These are phyloP conservation scores for Daldinia grandis DNA, from an alignment of 495 filamentous ascomycete species.

Conservation along the genomic window DNA sequence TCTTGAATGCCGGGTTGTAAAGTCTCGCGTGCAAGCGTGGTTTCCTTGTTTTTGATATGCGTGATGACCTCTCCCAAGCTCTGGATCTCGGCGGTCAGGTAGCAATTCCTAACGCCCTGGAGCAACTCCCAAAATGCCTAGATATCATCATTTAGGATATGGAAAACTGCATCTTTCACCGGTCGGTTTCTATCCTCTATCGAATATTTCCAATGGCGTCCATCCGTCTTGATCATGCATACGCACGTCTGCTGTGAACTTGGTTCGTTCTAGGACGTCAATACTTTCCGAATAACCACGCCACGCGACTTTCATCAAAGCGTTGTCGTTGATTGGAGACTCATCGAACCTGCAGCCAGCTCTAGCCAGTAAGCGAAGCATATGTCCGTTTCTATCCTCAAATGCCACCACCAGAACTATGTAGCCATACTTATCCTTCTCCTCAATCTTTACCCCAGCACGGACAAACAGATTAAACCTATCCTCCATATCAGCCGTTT, in stretches of 20 bases:
- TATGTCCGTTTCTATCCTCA: neutral
- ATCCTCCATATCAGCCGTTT: neutral
- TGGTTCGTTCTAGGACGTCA: neutral
- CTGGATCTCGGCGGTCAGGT: constrained; percentile 24
- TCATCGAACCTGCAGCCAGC: constrained; percentile 23
- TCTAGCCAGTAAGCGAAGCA: constrained; percentile 14
- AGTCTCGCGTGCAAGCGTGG: constrained; percentile 3
- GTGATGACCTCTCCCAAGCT: constrained; percentile 10
- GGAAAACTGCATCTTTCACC: neutral
- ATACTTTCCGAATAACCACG: neutral
- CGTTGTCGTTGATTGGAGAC: neutral
- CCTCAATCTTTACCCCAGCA: neutral
- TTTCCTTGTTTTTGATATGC: constrained; percentile 11
- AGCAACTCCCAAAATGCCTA: constrained; percentile 16
- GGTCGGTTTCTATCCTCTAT: constrained; percentile 11
- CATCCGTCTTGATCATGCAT: neutral
- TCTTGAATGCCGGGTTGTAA: constrained; percentile 23
- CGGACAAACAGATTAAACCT: constrained; percentile 15
- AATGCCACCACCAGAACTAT: neutral
- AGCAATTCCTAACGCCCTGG: constrained; percentile 12
- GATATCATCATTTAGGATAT: neutral
- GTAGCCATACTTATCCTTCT: neutral
- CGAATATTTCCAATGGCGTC: constrained; percentile 11
- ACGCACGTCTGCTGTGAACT: constrained; percentile 19
- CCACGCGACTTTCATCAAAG: neutral